Evolutionary conservation across 1,139 yeast species (phyloP).

Genomic region (Zygosaccharomyces sapae): DNA sequence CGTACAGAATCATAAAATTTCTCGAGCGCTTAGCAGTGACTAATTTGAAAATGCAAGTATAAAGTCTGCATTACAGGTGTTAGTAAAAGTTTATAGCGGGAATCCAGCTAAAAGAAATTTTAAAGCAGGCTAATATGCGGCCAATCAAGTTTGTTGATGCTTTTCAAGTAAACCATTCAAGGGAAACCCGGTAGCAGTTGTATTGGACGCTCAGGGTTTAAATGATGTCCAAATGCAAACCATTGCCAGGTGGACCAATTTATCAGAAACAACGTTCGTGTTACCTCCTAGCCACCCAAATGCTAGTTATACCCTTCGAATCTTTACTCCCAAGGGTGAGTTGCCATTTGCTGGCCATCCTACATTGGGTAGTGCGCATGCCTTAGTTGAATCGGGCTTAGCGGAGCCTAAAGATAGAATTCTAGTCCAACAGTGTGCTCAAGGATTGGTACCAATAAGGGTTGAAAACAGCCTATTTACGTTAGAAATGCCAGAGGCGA

Average conservation of each 20-base stretch:
- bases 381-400: constrained; percentile 38
- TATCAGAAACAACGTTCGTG: constrained; percentile 54
- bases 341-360: constrained; percentile 63
- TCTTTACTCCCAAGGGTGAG: constrained; percentile 45
- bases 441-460: constrained; percentile 41
- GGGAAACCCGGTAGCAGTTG: constrained; percentile 57
- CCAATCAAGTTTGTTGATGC: constrained; percentile 51
- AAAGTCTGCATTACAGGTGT: no score
- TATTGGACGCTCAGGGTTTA: constrained; percentile 22
- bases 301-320: constrained; percentile 47
- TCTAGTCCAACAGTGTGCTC: constrained; percentile 43
- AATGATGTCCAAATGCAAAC: constrained; percentile 41
- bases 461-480: constrained; percentile 15
- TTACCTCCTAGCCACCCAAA: constrained; percentile 37
- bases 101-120: no score
- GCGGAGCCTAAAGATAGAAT: constrained; percentile 30
- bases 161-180: constrained; percentile 40
- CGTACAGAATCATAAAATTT: no score
- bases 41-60: no score
- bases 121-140: not conserved
- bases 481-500: constrained; percentile 26
- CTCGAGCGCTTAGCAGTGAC: no score
- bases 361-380: constrained; percentile 49
- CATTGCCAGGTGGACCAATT: constrained; percentile 53
- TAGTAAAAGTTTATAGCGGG: no score